phyloP scores from a whole-genome alignment of 129 eudicot genomes.

The Chrysanthemum seticuspe region DNA sequence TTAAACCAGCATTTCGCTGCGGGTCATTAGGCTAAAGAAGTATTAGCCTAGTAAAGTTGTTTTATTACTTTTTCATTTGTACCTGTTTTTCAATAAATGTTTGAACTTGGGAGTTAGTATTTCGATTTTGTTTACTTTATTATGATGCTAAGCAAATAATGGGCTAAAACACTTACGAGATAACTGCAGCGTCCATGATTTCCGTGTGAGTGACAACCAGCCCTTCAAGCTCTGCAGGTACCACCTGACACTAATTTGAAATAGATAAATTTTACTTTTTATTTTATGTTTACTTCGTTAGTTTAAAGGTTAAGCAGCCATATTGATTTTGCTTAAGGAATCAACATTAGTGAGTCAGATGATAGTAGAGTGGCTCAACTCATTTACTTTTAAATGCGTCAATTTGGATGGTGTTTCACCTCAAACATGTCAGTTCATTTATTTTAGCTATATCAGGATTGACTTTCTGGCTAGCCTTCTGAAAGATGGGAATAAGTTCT shows the following conservation, averaged over 20 bases:
- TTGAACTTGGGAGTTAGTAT: slow-evolving; percentile 23
- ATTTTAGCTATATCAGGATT: background rate
- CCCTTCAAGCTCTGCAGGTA: slow-evolving; percentile 98
- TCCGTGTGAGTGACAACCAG: slow-evolving; percentile 74
- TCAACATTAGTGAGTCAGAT: background rate
- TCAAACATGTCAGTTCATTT: background rate
- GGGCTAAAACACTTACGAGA: slow-evolving; percentile 58
- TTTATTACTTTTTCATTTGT: slow-evolving; percentile 10
- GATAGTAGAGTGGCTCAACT: background rate
- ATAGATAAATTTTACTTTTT: background rate
- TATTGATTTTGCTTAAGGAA: background rate
- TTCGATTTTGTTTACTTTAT: background rate
- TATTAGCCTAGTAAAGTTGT: background rate
- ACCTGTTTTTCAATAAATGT: slow-evolving; percentile 78
- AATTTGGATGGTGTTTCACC: background rate
- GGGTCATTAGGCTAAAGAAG: too few species aligned
- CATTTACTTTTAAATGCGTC: background rate
- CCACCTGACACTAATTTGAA: slow-evolving; percentile 56
- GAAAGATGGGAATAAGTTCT: too few species aligned
- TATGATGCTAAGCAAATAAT: background rate
- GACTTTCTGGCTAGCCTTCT: too few species aligned
- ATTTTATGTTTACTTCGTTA: background rate
- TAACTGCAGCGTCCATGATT: slow-evolving; percentile 86
- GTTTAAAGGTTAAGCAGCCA: background rate
- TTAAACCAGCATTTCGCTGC: too few species aligned